Percentiles rank a stretch among this genome's conserved stretches.
These are phyloP conservation scores for Nemania sp. DNA, from an alignment of 2,329 filamentous ascomycete genomes.

Conservation along the genomic window DNA sequence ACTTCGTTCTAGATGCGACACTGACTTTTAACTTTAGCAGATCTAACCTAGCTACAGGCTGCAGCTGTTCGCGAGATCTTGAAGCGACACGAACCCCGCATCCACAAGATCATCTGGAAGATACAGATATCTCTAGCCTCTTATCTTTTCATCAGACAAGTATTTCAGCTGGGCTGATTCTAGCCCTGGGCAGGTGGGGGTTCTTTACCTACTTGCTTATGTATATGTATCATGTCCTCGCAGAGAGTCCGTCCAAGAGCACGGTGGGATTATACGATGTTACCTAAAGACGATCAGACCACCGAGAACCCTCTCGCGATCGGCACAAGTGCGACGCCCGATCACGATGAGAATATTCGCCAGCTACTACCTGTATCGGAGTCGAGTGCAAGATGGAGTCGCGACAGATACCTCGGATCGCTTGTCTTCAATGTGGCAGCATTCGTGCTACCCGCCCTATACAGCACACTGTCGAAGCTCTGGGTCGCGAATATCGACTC, in stretches of 20 bases:
- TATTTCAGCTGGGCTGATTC: too few species aligned
- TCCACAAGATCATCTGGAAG: neutral
- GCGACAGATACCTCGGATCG: constrained; percentile 55
- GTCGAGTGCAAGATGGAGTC: constrained; percentile 13
- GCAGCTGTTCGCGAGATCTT: too few species aligned
- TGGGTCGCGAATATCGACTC: constrained; percentile 73
- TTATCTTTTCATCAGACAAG: neutral
- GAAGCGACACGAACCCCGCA: constrained; percentile 11
- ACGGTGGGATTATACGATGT: constrained; percentile 24
- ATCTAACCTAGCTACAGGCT: neutral
- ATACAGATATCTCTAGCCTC: neutral
- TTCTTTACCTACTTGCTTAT: neutral
- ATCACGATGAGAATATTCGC: neutral
- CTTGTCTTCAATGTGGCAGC: constrained; percentile 65
- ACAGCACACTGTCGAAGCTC: constrained; percentile 68
- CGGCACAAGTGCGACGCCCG: neutral
- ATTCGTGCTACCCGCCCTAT: constrained; percentile 69
- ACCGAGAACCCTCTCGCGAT: neutral
- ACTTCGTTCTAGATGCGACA: too few species aligned
- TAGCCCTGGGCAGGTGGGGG: too few species aligned
- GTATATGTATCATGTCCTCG: neutral
- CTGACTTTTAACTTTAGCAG: neutral
- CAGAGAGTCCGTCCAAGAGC: neutral
- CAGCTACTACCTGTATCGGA: neutral
- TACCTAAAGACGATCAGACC: constrained; percentile 19